Evolutionary conservation across 768 basidiomycete genomes (phyloP).

Genomic region (Suillus luteus): DNA sequence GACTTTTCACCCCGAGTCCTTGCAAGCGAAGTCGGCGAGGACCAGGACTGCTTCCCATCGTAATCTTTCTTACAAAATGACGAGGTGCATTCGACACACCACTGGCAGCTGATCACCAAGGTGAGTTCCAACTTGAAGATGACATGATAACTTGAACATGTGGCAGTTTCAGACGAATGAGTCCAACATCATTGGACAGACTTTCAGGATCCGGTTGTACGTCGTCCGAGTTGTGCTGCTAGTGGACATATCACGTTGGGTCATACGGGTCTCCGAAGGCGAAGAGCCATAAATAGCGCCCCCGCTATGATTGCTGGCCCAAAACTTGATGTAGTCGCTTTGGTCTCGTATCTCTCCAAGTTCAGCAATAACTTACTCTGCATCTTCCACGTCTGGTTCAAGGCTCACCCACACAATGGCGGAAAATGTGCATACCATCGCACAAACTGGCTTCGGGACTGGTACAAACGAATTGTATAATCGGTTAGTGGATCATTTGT

Average conservation of each 20-base stretch:
- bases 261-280: constrained; percentile 3
- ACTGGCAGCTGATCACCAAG: background rate
- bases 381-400: background rate
- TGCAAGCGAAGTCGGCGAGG: no score
- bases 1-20: background rate
- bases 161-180: background rate
- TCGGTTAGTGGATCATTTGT: constrained; percentile 40
- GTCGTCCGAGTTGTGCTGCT: no score
- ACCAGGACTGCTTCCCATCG: background rate
- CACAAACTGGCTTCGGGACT: constrained; percentile 67
- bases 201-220: background rate
- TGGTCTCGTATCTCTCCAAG: constrained; percentile 16
- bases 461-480: constrained; percentile 88
- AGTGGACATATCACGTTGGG: background rate
- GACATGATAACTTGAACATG: no score
- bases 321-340: background rate
- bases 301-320: background rate
- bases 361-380: background rate
- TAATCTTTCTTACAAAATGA: background rate
- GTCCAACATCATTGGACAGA: background rate
- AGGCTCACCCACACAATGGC: constrained; percentile 30
- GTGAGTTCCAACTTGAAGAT: background rate
- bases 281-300: background rate
- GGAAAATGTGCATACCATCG: constrained; percentile 58
- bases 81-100: background rate